Base-by-base conservation (phyloP, 768 basidiomycete species). In the Boletus bicolor region DNA sequence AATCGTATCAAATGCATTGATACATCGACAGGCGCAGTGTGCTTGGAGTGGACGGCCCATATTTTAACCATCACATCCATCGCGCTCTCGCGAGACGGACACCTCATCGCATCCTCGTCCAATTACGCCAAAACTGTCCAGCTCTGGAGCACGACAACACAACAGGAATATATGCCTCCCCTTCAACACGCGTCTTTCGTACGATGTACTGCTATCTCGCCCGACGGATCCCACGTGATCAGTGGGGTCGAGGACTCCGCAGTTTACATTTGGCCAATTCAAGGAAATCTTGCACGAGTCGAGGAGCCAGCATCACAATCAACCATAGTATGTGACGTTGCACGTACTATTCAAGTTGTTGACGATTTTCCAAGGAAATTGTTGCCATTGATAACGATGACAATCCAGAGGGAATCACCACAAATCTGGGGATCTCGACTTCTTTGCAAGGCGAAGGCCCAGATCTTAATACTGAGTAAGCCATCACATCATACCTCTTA, bases 91-190 rank as follows among this genome's bases (percentile, higher is more conserved):
- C 42, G 8, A 7, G 35, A 61, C 30, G 62, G 60, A 12, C 35
- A 30, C 11, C 37, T 54, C 14, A 48, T 67, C 19, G 55, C 51
- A 3, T 53, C 48, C 3, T 57, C 47, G 15, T 63, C 61, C 6
- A 53, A 48, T 44, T 39, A 26, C 2, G 65, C 56, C 35, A 47
- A 37, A 19, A 63, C 62, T 0, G 54, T 61, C 30, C 59, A 54
- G 15, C 4, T 61, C 28, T 66, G 62, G 65, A 44, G 34, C 19
- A 57, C 38, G 7, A 34, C 14, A 4, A 57, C 59, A 5, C 51
- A 21, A 10, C 19, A 51, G n/a, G 51, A 49, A 21, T 28, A n/a
- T n/a, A 15, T 42, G 3, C 39, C 55, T 35, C 24, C 41, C 32
- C 51, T 59, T 14, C n/a, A 42, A 4, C 55, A 59, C 26, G 4